Evolutionary conservation across 768 basidiomycete species (phyloP), one percentile per base, ranked within the genome.

Genomic region (Tricholoma flavovirens): DNA sequence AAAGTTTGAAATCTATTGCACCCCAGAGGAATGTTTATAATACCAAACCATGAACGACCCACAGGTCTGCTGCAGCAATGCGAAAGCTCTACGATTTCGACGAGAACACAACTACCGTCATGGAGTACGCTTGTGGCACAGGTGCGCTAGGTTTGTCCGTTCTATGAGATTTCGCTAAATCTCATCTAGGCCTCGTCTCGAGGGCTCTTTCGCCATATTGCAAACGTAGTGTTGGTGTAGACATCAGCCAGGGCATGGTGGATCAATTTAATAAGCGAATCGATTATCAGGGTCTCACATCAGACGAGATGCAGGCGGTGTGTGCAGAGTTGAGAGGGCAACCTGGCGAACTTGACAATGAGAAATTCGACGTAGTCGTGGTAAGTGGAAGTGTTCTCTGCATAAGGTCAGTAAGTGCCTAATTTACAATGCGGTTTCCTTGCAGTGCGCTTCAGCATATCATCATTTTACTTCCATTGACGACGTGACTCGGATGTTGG

Each of bases 121-220:
- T 91, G 77, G 89, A 90, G 61, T 90, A 80, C 63, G 88, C 88
- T 4, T 90, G 88, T 65, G 87, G 88, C 11, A 80, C 80, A 58
- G 88, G 86, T 84, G 56, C 35, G 71, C 7, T 56, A 7, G 15
- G 19, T 10, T 6, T 10, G 3, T 4, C 10, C 35, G 10, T 26
- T 43, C 19, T 17, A 12, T 21, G 15, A 29, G 22, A 29, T 10
- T 4, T 14, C 3, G 12, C 5, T 6, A 19, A 45, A 43, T 17
- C 49, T 24, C 35, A 17, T 19, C 1, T 38, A 90, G 90, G 90
- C 14, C 67, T 83, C 19, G 67, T 89, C 14, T 84, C 88, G 2
- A 76, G 81, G 59, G 76, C 79, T 42, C 75, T 91, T 21, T 82
- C 81, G 0, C 74, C 82, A 1, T 72, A 86, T 60, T 78, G 79